These are phyloP conservation scores for Fusarium setosum DNA, from an alignment of 2,329 filamentous ascomycete genomes.

Conservation along the genomic window DNA sequence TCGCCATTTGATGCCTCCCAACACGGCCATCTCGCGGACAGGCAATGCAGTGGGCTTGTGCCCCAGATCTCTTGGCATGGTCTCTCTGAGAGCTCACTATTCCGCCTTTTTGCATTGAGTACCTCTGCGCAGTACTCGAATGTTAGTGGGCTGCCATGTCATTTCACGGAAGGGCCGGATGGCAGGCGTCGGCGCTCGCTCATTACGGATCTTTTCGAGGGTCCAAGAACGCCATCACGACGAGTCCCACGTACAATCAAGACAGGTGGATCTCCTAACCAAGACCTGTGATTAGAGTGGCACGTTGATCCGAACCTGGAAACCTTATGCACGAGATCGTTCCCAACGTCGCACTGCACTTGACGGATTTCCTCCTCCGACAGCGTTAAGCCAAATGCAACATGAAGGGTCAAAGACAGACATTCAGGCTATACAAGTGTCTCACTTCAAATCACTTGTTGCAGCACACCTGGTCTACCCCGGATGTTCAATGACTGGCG, in stretches of 20 bases:
- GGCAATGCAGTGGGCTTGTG: no score
- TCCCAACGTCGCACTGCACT: slow-evolving; percentile 19
- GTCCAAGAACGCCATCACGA: not conserved
- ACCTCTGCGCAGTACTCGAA: not conserved
- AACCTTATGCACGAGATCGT: slow-evolving; percentile 13
- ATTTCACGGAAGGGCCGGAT: not conserved
- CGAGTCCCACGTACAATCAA: not conserved
- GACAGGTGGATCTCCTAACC: not conserved
- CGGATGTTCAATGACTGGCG: slow-evolving; percentile 10
- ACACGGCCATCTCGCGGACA: no score
- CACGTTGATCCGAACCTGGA: slow-evolving; percentile 9
- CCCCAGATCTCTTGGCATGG: not conserved
- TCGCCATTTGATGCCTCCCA: no score
- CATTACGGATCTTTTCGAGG: not conserved
- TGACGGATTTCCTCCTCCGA: slow-evolving; percentile 9
- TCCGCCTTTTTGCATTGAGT: not conserved
- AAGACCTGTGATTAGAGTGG: not conserved
- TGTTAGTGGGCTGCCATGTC: not conserved
- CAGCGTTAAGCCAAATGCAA: slow-evolving; percentile 16
- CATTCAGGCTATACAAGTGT: slow-evolving; percentile 13
- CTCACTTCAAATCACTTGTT: slow-evolving; percentile 13
- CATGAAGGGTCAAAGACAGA: slow-evolving; percentile 3
- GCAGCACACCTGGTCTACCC: slow-evolving; percentile 23
- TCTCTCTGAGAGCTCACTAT: not conserved
- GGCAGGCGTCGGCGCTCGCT: not conserved